A percentile compares a stretch with the other conserved stretches of the same genome.
phyloP scores from a whole-genome alignment of 2,329 filamentous ascomycete genomes.

The Cytospora schulzeri region DNA sequence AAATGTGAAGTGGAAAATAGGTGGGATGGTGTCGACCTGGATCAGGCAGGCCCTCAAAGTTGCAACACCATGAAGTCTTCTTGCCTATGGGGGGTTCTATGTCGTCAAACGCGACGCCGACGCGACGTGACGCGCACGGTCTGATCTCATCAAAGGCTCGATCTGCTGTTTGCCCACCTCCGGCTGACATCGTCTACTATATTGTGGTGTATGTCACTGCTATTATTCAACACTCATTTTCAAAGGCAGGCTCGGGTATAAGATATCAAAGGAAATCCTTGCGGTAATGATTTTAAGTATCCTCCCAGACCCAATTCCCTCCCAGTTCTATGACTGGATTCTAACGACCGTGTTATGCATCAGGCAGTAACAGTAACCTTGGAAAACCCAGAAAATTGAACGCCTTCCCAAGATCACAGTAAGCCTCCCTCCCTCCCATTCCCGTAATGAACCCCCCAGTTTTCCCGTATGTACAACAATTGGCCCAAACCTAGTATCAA shows the following conservation, averaged over 20 bases:
- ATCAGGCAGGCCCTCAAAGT: neutral
- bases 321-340: slow-evolving; percentile 1
- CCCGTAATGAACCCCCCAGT: neutral
- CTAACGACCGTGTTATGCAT: slow-evolving; percentile 1
- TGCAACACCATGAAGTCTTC: neutral
- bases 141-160: neutral
- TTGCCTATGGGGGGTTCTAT: neutral
- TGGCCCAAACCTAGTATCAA: neutral
- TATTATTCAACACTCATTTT: neutral
- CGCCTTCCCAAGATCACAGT: neutral
- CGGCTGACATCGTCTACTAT: too few species aligned
- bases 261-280: neutral
- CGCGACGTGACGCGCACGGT: too few species aligned
- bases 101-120: neutral
- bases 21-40: too few species aligned
- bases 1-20: neutral
- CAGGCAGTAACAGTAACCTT: slow-evolving; percentile 20
- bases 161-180: neutral
- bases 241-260: neutral
- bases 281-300: neutral
- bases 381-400: neutral
- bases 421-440: neutral
- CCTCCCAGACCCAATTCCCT: neutral
- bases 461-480: neutral
- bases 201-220: neutral